These are phyloP conservation scores for Lentinula guzmanii DNA, from an alignment of 768 basidiomycete species.

Conservation along the genomic window DNA sequence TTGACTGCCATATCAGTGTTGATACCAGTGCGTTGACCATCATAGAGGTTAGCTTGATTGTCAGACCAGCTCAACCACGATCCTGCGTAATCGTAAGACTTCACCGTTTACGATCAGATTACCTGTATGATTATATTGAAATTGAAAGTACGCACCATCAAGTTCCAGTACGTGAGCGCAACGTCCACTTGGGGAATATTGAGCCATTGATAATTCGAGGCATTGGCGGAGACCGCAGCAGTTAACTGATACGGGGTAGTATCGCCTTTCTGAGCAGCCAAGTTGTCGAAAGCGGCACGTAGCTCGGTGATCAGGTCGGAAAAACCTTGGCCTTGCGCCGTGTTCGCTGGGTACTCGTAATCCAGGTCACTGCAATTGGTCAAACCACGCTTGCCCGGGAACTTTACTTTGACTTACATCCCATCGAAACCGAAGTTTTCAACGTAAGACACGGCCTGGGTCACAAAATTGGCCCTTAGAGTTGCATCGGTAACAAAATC, in stretches of 20 bases:
- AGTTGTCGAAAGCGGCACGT: constrained; percentile 54
- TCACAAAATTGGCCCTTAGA: constrained; percentile 52
- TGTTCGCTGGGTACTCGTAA: constrained; percentile 67
- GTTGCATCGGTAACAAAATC: constrained; percentile 48
- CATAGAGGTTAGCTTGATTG: constrained; percentile 63
- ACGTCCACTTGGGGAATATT: constrained; percentile 58
- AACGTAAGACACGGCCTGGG: constrained; percentile 53
- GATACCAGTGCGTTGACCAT: constrained; percentile 53
- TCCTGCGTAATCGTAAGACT: constrained; percentile 76
- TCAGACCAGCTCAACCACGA: constrained; percentile 62
- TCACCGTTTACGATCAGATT: neutral
- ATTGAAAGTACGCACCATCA: constrained; percentile 49
- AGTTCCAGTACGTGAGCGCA: constrained; percentile 71
- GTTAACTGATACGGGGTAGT: constrained; percentile 53
- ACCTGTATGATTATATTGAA: neutral
- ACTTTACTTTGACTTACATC: constrained; percentile 34
- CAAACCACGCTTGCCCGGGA: neutral
- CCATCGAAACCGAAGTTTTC: constrained; percentile 82
- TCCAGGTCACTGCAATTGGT: constrained; percentile 51
- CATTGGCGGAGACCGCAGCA: constrained; percentile 60
- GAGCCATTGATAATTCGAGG: constrained; percentile 50
- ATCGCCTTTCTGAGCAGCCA: constrained; percentile 58
- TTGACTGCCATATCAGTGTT: constrained; percentile 64
- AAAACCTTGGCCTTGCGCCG: constrained; percentile 58
- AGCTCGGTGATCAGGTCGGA: constrained; percentile 58